Conservation (phyloP, 169 alveolate species). For the Cryptosporidium baileyi region DNA sequence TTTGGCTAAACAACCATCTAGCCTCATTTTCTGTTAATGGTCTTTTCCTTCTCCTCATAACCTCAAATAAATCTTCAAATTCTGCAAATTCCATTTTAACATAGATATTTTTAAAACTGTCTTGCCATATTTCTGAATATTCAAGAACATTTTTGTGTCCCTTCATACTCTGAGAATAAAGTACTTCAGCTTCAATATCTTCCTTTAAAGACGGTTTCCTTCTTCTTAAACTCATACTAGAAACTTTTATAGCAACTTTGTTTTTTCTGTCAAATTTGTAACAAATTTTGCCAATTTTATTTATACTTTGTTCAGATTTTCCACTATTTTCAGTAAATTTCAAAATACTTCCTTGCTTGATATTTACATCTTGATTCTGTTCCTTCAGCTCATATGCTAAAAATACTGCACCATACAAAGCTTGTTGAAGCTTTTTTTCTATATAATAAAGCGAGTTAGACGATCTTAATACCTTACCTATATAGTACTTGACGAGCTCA, state of each 20-base stretch:
- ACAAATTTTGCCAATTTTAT: neutral
- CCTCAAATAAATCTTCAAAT: slow-evolving; percentile 76
- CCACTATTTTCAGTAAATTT: neutral
- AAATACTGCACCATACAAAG: slow-evolving; percentile 61
- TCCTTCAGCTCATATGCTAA: slow-evolving; percentile 35
- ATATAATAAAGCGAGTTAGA: slow-evolving; percentile 34
- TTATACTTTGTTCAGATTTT: neutral
- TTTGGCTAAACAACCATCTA: slow-evolving; percentile 74
- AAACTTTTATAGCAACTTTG: slow-evolving; percentile 33
- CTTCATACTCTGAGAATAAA: slow-evolving; percentile 14
- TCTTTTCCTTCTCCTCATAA: slow-evolving; percentile 72
- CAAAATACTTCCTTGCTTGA: neutral
- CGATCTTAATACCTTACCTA: slow-evolving; percentile 30
- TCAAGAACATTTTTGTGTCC: slow-evolving; percentile 50
- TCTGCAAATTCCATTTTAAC: slow-evolving; percentile 76
- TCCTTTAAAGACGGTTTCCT: slow-evolving; percentile 56
- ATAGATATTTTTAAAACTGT: slow-evolving; percentile 51
- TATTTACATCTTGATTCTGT: too few species aligned
- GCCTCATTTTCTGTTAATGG: slow-evolving; percentile 75
- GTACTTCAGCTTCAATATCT: slow-evolving; percentile 47
- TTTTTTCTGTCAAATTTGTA: too few species aligned
- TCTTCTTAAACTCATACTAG: slow-evolving; percentile 38
- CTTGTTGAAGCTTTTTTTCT: slow-evolving; percentile 56
- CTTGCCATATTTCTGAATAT: slow-evolving; percentile 66
- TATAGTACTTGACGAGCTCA: slow-evolving; percentile 27